A percentile compares a stretch with the other conserved stretches of the same genome.
Conservation (phyloP, 495 filamentous ascomycete species). For the Aspergillus biplanus region DNA sequence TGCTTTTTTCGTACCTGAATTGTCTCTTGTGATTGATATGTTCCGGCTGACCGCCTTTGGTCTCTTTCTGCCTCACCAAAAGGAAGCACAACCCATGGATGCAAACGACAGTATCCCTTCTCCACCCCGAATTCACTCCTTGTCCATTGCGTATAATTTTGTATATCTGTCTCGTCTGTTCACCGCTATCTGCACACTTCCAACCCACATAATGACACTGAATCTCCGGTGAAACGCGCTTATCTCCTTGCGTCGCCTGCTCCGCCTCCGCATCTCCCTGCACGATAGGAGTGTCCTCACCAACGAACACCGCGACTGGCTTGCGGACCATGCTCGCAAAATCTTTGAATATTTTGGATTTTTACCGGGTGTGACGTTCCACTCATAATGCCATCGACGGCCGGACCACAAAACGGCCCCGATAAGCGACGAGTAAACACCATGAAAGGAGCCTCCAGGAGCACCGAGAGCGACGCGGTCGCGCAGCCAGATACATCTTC, state of each 20-base stretch:
- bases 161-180: neutral
- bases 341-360: neutral
- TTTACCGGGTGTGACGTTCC: neutral
- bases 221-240: neutral
- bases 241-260: neutral
- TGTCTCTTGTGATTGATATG: neutral
- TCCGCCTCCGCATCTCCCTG: constrained; percentile 3
- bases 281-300: neutral
- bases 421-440: constrained; percentile 10
- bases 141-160: neutral
- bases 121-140: neutral
- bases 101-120: neutral
- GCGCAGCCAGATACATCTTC: constrained; percentile 6
- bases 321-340: constrained; percentile 10
- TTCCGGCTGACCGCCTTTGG: neutral
- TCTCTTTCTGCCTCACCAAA: neutral
- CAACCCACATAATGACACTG: neutral
- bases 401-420: neutral
- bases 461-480: neutral
- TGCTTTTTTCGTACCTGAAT: neutral
- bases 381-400: constrained; percentile 9
- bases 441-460: constrained; percentile 1
- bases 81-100: neutral
- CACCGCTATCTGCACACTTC: neutral
- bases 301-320: neutral